Evolutionary conservation across 2,329 filamentous ascomycete genomes (phyloP), one percentile per base, ranked within the genome.

Genomic region (Cladophialophora bantiana): DNA sequence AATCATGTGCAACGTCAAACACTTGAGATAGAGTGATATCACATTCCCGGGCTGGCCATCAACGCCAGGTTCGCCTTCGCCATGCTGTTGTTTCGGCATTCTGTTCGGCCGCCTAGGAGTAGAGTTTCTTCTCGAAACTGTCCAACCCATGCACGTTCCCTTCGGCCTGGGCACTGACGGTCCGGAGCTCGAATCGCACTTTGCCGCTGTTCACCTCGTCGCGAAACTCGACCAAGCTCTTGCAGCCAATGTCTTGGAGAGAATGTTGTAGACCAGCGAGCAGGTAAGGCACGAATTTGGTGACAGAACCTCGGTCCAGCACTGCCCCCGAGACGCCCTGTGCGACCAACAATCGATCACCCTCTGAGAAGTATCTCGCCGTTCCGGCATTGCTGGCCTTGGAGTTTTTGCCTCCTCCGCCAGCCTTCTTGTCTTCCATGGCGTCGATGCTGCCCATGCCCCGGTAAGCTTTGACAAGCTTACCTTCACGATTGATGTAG

Each of bases 51-150:
- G 31, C 57, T 18, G 20, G 38, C 6, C 40, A 20, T 26, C 26
- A 60, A 68, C 63, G 59, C 66, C 64, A 34, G 7, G 18, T 50
- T 50, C 45, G 45, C 45, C 15, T 42, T 54, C 64, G 63, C 59
- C 40, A 50, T 66, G 66, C 59, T 50, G 18, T 42, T 48, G 20
- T 60, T 26, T 6, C 53, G 31, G 13, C 31, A 12, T 31, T 26
- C 9, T 13, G 53, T n/a, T 10, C 12, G 9, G n/a, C 42, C 31
- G 4, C 70, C 77, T 88, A 97, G 75, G 93, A 93, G 82, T 96
- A 99, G 73, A 99, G 90, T 88, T 98, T 99, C 91, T 99, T 99
- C 86, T 98, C 95, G 79, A 96, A 98, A 78, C 92, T 94, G 84
- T 98, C 93, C 86, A 99, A 93, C 67, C 88, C 88, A 83, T 98